phyloP scores from a whole-genome alignment of 495 filamentous ascomycete genomes.

The Aspergillus conjunctus region DNA sequence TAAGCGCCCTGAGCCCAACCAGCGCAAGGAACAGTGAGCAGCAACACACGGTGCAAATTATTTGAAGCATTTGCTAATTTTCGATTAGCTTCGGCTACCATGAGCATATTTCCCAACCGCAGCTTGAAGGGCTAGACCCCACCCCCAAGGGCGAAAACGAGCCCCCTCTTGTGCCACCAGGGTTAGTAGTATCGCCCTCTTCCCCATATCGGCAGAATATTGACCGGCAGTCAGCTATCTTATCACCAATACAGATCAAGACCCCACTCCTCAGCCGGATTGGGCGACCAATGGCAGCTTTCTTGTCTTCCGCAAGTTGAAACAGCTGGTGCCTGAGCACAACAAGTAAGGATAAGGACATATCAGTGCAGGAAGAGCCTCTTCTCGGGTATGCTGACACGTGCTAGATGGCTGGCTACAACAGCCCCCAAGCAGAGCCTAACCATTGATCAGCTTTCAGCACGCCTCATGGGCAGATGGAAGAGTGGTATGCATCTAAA shows the following conservation, averaged over 20 bases:
- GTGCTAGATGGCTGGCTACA: neutral
- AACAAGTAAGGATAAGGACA: conserved; percentile 20
- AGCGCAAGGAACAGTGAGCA: conserved; percentile 23
- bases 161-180: conserved; percentile 23
- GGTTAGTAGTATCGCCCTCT: conserved; percentile 21
- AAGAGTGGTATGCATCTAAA: conserved; percentile 30
- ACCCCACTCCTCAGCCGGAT: conserved; percentile 12
- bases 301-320: conserved; percentile 40
- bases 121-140: conserved; percentile 31
- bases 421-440: conserved; percentile 6
- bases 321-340: conserved; percentile 38
- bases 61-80: neutral
- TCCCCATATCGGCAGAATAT: neutral
- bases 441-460: conserved; percentile 30
- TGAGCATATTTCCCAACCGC: conserved; percentile 36
- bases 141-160: conserved; percentile 11
- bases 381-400: neutral
- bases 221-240: neutral
- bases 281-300: conserved; percentile 43
- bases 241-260: conserved; percentile 4
- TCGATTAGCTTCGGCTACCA: conserved; percentile 34
- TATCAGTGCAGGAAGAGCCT: neutral
- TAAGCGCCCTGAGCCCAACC: conserved; percentile 5
- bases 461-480: conserved; percentile 42
- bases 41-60: neutral